Conservation (phyloP, 2,329 filamentous ascomycete genomes). For the Fusarium floridanum region DNA sequence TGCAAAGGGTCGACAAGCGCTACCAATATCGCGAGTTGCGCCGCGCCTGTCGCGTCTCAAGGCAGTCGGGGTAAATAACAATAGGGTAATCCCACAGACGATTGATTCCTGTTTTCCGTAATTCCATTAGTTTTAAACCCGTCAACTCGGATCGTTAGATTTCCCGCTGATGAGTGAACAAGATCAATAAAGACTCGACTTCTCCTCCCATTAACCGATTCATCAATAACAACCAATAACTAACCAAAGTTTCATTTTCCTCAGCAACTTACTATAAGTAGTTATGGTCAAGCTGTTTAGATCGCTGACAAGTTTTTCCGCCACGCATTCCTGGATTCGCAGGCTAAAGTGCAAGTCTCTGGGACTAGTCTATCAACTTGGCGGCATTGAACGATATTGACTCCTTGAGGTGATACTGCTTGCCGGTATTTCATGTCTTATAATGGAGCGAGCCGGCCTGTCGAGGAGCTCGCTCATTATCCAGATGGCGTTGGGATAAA, state of each 20-base stretch:
- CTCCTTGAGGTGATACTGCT: neutral
- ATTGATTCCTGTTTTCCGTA: neutral
- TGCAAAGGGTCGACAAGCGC: too few species aligned
- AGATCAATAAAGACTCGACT: neutral
- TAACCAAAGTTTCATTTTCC: neutral
- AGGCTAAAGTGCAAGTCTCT: neutral
- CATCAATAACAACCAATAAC: neutral
- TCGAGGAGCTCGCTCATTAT: neutral
- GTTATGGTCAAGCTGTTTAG: neutral
- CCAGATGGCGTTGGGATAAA: neutral
- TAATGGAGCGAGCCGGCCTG: neutral
- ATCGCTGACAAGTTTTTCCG: neutral
- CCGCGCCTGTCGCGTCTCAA: too few species aligned
- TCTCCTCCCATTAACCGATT: neutral
- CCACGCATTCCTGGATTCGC: neutral
- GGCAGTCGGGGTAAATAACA: too few species aligned
- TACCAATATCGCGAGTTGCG: too few species aligned
- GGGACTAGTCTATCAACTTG: neutral
- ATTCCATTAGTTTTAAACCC: neutral
- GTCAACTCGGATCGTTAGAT: neutral
- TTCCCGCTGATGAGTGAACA: neutral
- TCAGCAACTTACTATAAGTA: neutral
- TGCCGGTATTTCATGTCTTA: neutral
- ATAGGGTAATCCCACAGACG: neutral
- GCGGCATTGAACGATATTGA: neutral